Base-by-base conservation (phyloP, 1,284 basidiomycete species). In the Prillingera fragicola region DNA sequence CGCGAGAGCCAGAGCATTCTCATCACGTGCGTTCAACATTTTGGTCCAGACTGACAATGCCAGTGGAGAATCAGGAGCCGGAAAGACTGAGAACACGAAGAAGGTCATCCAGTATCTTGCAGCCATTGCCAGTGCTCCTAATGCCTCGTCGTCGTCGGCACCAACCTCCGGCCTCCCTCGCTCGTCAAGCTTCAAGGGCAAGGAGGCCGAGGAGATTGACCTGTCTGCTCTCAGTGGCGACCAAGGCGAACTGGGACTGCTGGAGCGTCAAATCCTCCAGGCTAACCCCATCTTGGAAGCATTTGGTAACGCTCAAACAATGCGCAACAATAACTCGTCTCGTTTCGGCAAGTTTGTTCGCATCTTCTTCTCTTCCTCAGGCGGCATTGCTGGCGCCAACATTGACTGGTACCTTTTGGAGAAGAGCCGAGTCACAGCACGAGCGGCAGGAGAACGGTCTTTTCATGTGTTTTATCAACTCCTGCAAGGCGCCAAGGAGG, bases 91-190 rank as follows among this genome's bases (percentile, higher is more conserved):
- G 69, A 98, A 94, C 73, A 99, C 95, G 13, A 98, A 99, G 78
- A 97, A 97, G 66, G 94, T 98, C 62, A 99, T 99, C 48, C 95
- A 98, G 69, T 99, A 98, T 71, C 83, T 99, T 25, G 94, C 95
- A 1, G 90, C 95, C 9, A 96, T 97, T 55, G 95, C 95, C 4
- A 83, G 77, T 2, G 72, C 80, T 72, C 79, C n/a, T 77, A 24
- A 80, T 77, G 43, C 77, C 77, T 7, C 77, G 76, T 13, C 80
- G 74, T 59, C 60, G 2, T 57, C 48, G 9, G 62, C 62, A 4
- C 65, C 67, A 1, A 26, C 52, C 4, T 54, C 55, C 0, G 68
- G 69, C 4, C 55, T 72, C 22, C 66, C 67, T 10, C 56, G 69
- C 9, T 65, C 67, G n/a, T 62, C 61, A 13, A 65, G 62, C 29